phyloP scores from a whole-genome alignment of 176 grass and related monocot species.

The Cenchrus americanus region DNA sequence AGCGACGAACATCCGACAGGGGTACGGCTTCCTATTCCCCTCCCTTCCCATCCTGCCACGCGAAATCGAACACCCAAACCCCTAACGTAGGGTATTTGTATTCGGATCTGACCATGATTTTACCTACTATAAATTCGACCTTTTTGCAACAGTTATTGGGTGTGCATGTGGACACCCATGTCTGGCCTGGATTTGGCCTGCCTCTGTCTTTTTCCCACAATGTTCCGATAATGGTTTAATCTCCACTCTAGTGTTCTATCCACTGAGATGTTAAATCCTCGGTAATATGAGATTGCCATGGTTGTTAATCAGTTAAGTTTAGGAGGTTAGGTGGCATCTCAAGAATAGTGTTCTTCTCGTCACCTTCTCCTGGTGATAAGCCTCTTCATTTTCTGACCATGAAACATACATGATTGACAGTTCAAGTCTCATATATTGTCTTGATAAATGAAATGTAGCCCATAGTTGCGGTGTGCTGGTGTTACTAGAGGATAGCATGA shows the following conservation, averaged over 20 bases:
- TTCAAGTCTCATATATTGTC: background rate
- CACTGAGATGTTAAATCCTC: background rate
- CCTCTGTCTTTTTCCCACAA: background rate
- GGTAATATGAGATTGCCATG: background rate
- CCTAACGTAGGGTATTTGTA: too few relatives aligned
- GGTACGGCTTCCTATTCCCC: too few relatives aligned
- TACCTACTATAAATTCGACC: too few relatives aligned
- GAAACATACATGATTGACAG: background rate
- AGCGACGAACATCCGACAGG: too few relatives aligned
- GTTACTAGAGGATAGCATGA: background rate
- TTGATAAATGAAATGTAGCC: conserved; percentile 13
- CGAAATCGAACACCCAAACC: too few relatives aligned
- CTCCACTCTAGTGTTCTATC: conserved; percentile 11
- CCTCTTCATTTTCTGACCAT: background rate
- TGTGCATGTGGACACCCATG: background rate
- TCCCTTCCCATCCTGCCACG: too few relatives aligned
- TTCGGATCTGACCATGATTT: too few relatives aligned
- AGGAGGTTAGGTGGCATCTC: background rate
- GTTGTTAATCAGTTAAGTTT: background rate
- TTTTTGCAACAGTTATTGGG: too few relatives aligned
- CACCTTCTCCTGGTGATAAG: background rate
- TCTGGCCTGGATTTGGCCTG: background rate
- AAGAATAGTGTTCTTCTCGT: background rate
- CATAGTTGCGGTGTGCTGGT: background rate
- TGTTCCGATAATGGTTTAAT: background rate